phyloP scores from a whole-genome alignment of 31 red algal species.

The Porphyra umbilicalis region DNA sequence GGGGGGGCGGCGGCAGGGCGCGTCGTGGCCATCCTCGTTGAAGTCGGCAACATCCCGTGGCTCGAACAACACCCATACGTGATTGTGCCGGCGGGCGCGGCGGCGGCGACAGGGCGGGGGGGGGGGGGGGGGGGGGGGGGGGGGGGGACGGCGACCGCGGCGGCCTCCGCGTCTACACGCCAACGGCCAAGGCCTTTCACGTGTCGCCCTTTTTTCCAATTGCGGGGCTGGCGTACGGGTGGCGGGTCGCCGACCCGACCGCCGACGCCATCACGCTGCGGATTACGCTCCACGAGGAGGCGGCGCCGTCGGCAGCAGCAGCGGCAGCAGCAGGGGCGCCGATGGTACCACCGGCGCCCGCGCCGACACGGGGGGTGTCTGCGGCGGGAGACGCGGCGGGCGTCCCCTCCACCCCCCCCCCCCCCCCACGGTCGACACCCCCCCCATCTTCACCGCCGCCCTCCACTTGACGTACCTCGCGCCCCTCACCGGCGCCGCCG shows the following conservation, averaged over 20 bases:
- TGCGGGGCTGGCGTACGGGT: constrained; percentile 41
- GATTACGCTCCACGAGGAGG: neutral
- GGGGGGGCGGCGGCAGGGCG: constrained; percentile 2
- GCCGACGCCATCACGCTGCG: neutral
- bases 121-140: neutral
- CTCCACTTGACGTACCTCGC: constrained; percentile 2
- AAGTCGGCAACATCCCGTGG: constrained; percentile 92
- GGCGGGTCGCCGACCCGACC: constrained; percentile 29
- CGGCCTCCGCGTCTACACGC: neutral
- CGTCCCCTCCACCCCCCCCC: too few species aligned
- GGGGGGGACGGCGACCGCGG: neutral
- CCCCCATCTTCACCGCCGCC: neutral
- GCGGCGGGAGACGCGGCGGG: too few species aligned
- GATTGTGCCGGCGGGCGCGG: neutral
- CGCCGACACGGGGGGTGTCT: too few species aligned
- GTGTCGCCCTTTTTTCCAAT: constrained; percentile 90
- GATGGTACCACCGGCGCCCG: neutral
- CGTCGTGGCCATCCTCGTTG: constrained; percentile 50
- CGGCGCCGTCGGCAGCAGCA: neutral
- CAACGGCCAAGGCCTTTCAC: constrained; percentile 60
- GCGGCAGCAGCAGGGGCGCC: neutral
- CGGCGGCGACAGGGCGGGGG: neutral
- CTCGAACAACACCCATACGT: constrained; percentile 81
- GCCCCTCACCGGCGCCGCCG: neutral
- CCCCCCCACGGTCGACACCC: neutral